These are phyloP conservation scores for Ceratobasidium papillatum DNA, from an alignment of 1,284 basidiomycete species.

Conservation along the genomic window DNA sequence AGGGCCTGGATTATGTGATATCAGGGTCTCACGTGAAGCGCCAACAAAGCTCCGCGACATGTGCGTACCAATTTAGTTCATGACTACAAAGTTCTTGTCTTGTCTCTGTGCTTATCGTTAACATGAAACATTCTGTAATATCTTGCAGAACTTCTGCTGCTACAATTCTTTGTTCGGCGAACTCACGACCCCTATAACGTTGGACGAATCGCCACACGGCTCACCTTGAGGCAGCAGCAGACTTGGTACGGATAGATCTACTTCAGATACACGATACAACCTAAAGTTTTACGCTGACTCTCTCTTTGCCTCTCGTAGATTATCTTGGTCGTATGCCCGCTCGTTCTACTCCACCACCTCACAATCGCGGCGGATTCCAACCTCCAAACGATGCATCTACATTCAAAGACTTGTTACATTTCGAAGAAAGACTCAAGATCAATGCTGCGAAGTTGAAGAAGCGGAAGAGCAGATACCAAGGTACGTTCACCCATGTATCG, in stretches of 20 bases:
- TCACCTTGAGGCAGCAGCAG: background rate
- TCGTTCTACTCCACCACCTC: slow-evolving; percentile 24
- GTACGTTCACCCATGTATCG: slow-evolving; percentile 61
- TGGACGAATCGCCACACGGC: slow-evolving; percentile 2
- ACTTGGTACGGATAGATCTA: background rate
- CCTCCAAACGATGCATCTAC: slow-evolving; percentile 49
- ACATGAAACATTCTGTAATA: background rate
- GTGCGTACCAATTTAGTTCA: slow-evolving; percentile 19
- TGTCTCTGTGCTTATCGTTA: background rate
- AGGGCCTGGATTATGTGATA: slow-evolving; percentile 1
- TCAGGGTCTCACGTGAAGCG: background rate
- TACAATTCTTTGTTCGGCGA: background rate
- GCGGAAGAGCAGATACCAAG: slow-evolving; percentile 86
- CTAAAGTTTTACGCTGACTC: background rate
- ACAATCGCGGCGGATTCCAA: slow-evolving; percentile 36
- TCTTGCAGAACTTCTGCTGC: background rate
- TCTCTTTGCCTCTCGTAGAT: background rate
- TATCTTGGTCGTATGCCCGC: slow-evolving; percentile 26
- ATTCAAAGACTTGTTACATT: slow-evolving; percentile 88
- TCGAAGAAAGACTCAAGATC: slow-evolving; percentile 95
- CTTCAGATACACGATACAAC: background rate
- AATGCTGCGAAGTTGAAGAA: slow-evolving; percentile 84
- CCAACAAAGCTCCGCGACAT: slow-evolving; percentile 16
- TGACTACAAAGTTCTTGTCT: background rate
- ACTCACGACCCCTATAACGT: background rate